These are phyloP conservation scores for Kalmusia sp. DNA, from an alignment of 2,329 filamentous ascomycete genomes.

Conservation along the genomic window DNA sequence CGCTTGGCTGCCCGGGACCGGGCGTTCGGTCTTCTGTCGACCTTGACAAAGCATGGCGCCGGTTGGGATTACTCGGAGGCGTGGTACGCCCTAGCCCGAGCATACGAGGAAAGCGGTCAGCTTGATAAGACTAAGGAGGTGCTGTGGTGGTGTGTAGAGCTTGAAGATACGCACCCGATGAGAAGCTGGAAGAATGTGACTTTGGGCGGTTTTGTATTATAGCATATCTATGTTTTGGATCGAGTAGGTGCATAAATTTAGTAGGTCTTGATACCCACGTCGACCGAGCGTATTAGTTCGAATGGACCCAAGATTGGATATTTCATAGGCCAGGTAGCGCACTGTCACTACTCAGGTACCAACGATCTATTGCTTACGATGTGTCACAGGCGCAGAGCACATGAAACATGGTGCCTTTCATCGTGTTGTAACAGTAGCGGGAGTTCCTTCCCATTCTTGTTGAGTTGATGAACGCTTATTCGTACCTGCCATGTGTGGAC, in stretches of 20 bases:
- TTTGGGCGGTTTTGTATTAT: slow-evolving; percentile 41
- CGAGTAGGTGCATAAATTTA: neutral
- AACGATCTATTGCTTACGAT: no score
- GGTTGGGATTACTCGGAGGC: slow-evolving; percentile 94
- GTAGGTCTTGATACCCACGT: slow-evolving; percentile 10
- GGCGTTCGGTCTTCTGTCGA: slow-evolving; percentile 82
- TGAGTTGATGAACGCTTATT: no score
- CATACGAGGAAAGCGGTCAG: slow-evolving; percentile 87
- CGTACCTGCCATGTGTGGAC: no score
- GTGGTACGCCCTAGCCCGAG: slow-evolving; percentile 87
- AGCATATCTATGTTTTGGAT: slow-evolving; percentile 5
- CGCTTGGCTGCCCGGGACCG: slow-evolving; percentile 89
- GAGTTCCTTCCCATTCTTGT: no score
- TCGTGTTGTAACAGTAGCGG: no score
- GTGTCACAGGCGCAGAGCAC: no score
- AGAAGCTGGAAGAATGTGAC: slow-evolving; percentile 77
- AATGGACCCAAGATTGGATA: neutral
- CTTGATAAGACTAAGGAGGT: slow-evolving; percentile 88
- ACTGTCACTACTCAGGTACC: no score
- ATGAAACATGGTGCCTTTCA: no score
- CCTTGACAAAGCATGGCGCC: slow-evolving; percentile 81
- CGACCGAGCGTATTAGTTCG: neutral
- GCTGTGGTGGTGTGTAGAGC: slow-evolving; percentile 96
- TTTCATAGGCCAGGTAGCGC: no score
- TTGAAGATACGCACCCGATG: slow-evolving; percentile 84